A percentile compares a stretch with the other conserved stretches of the same genome.
Conservation (phyloP, 495 filamentous ascomycete genomes). For the Penicillium ucsense region DNA sequence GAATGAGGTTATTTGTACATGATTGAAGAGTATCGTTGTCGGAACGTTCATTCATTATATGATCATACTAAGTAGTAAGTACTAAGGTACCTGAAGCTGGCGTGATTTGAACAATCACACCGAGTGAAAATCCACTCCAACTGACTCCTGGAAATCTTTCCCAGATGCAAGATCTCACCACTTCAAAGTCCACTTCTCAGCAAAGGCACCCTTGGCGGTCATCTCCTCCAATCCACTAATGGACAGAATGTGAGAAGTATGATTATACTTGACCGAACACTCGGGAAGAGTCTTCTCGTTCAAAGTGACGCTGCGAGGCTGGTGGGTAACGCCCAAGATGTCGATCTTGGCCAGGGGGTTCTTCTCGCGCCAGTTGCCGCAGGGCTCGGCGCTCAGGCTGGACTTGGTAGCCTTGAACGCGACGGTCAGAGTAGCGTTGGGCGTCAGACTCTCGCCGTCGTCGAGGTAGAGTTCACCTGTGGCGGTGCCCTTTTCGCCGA, state of each 20-base stretch:
- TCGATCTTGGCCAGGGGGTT: constrained; percentile 59
- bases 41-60: too few relatives aligned
- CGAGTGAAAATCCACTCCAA: too few relatives aligned
- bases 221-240: constrained; percentile 40
- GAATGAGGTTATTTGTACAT: too few relatives aligned
- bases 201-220: constrained; percentile 48
- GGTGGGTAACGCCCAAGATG: constrained; percentile 47
- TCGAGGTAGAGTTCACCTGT: constrained; percentile 67
- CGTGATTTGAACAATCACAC: too few relatives aligned
- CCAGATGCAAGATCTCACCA: constrained; percentile 29
- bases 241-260: constrained; percentile 34
- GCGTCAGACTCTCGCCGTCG: constrained; percentile 66
- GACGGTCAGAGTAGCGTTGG: constrained; percentile 46
- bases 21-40: too few relatives aligned
- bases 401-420: constrained; percentile 42
- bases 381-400: constrained; percentile 34
- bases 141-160: too few relatives aligned
- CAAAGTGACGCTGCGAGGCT: constrained; percentile 37
- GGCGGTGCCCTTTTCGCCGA: constrained; percentile 48
- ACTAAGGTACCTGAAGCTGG: too few relatives aligned
- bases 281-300: constrained; percentile 36
- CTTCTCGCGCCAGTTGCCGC: constrained; percentile 48
- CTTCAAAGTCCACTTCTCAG: constrained; percentile 44
- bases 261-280: constrained; percentile 39
- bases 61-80: too few relatives aligned